These are phyloP conservation scores for Takakia lepidozioides DNA, from an alignment of 225 moss, liverwort and hornwort species.

Conservation along the genomic window DNA sequence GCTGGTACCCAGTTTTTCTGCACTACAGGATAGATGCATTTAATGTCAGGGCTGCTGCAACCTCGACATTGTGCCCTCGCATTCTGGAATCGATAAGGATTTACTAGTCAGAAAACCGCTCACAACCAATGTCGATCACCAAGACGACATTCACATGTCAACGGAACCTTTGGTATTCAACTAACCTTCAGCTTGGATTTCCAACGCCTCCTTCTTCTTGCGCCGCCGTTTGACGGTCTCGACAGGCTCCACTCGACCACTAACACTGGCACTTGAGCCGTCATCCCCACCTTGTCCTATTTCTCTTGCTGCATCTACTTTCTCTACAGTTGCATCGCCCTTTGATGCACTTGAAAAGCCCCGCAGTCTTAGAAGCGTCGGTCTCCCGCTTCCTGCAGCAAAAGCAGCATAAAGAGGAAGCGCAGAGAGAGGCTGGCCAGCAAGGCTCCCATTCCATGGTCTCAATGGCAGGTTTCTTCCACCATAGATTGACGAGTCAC, in stretches of 20 bases:
- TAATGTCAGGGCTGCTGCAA: too few species aligned
- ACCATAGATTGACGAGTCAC: too few species aligned
- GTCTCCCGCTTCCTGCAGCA: too few species aligned
- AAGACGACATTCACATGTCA: too few species aligned
- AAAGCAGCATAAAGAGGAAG: background rate
- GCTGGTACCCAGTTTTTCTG: too few species aligned
- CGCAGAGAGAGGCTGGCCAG: background rate
- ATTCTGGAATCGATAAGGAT: too few species aligned
- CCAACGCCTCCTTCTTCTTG: background rate
- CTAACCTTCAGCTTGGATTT: background rate
- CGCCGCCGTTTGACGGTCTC: constrained; percentile 1
- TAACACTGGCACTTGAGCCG: constrained; percentile 3
- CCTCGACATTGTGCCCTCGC: too few species aligned
- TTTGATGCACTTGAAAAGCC: background rate
- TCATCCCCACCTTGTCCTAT: constrained; percentile 5
- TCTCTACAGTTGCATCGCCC: background rate
- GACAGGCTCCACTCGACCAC: background rate
- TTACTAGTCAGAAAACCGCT: too few species aligned
- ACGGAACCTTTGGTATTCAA: too few species aligned
- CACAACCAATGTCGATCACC: too few species aligned
- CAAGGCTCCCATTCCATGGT: background rate
- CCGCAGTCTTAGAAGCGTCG: background rate
- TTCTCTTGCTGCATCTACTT: background rate
- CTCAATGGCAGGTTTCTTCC: background rate
- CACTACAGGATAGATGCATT: too few species aligned